Evolutionary conservation across 2,329 filamentous ascomycete species (phyloP).

Genomic region (Pseudogymnoascus verrucosus): DNA sequence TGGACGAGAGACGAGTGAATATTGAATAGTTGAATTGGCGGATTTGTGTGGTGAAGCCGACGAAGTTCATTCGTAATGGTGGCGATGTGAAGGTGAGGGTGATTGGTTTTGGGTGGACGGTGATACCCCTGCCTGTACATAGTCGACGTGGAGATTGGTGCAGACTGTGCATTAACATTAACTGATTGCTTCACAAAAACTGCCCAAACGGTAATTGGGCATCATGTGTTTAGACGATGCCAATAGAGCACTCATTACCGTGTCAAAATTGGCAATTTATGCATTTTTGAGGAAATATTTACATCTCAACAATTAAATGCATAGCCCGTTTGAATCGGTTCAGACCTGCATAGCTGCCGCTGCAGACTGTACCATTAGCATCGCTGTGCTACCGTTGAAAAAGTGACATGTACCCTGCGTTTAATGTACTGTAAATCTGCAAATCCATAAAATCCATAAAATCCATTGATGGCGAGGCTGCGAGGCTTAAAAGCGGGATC

Average conservation of each 20-base stretch:
- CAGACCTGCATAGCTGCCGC: not conserved
- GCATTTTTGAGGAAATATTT: not conserved
- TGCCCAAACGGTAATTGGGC: not conserved
- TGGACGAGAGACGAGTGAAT: not conserved
- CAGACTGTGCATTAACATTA: not conserved
- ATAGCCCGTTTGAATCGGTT: not conserved
- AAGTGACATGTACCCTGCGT: conserved; percentile 2
- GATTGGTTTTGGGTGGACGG: not conserved
- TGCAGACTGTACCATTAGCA: not conserved
- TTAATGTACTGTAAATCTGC: not conserved
- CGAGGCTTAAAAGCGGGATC: conserved; percentile 9
- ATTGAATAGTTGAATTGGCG: not conserved
- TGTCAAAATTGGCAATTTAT: not conserved
- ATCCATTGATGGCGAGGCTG: not conserved
- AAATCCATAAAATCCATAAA: not conserved
- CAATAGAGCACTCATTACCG: not conserved
- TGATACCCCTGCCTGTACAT: conserved; percentile 6
- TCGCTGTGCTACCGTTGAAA: not conserved
- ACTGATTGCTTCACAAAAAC: not conserved
- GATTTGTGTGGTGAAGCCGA: conserved; percentile 3
- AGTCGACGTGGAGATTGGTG: conserved; percentile 1
- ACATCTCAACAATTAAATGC: not conserved
- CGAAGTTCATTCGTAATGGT: conserved; percentile 2
- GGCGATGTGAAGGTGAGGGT: conserved; percentile 3
- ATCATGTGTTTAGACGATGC: not conserved